phyloP scores from a whole-genome alignment of 208 protist species.

The Angomonas ambiguus region DNA sequence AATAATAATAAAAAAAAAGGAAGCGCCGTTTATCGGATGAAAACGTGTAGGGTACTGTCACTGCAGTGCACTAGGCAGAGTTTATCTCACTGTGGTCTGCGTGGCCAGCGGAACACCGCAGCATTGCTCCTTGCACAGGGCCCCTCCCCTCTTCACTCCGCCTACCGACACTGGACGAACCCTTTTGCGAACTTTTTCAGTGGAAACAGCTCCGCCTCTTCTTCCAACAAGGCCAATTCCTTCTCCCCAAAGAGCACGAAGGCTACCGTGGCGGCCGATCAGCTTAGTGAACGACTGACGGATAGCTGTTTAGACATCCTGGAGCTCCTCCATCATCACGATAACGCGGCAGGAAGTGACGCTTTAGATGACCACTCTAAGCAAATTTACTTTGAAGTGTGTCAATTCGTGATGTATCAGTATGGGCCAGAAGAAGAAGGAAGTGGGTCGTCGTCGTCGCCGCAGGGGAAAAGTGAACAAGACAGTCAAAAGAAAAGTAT shows the following conservation, averaged over 20 bases:
- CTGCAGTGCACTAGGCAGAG: background rate
- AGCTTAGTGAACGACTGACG: slow-evolving; percentile 65
- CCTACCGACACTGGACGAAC: no score
- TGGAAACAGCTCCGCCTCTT: no score
- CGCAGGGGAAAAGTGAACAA: slow-evolving; percentile 13
- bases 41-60: background rate
- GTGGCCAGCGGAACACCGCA: no score
- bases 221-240: background rate
- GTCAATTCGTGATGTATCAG: slow-evolving; percentile 16
- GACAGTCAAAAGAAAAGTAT: background rate
- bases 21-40: no score
- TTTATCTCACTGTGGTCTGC: no score
- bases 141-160: no score
- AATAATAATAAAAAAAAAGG: background rate
- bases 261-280: slow-evolving; percentile 35
- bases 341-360: background rate
- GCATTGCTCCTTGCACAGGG: no score
- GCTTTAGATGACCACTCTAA: background rate
- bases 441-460: no score
- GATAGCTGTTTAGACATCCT: slow-evolving; percentile 70
- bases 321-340: slow-evolving; percentile 33
- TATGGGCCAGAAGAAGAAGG: slow-evolving; percentile 55
- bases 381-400: slow-evolving; percentile 3
- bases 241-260: background rate
- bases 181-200: no score